These are phyloP conservation scores for Borovskyia barvae DNA, from an alignment of 208 protist species.

Conservation along the genomic window DNA sequence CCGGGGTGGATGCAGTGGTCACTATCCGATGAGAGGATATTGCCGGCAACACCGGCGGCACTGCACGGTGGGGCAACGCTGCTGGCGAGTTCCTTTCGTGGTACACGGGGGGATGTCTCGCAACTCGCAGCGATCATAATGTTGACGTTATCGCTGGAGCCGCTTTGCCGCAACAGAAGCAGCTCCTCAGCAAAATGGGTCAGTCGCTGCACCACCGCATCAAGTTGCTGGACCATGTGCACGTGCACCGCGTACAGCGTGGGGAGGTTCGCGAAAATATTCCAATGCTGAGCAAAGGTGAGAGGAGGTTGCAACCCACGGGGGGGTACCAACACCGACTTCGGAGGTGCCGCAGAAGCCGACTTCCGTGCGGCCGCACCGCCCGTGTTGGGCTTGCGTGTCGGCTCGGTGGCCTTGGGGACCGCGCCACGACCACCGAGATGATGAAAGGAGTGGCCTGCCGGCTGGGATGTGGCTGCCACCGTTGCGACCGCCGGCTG, in stretches of 20 bases:
- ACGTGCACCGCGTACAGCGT: conserved; percentile 50
- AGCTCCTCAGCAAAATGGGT: conserved; percentile 37
- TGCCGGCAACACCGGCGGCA: background rate
- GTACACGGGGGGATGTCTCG: background rate
- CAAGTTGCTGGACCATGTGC: conserved; percentile 44
- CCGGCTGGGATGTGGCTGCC: background rate
- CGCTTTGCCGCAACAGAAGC: conserved; percentile 10
- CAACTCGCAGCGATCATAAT: background rate
- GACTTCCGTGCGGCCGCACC: background rate
- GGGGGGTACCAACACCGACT: background rate
- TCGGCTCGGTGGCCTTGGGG: background rate
- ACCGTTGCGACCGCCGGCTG: conserved; percentile 7
- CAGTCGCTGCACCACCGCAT: conserved; percentile 25
- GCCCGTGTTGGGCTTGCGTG: background rate
- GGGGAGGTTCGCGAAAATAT: conserved; percentile 71
- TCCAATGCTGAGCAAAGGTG: conserved; percentile 56
- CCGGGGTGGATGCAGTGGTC: no score
- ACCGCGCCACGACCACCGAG: no score
- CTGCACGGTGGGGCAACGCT: background rate
- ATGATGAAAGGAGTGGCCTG: no score
- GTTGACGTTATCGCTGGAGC: background rate
- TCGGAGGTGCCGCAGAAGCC: background rate
- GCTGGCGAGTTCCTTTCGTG: background rate
- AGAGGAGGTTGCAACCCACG: conserved; percentile 9
- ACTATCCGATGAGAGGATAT: no score